A percentile compares a stretch with the other conserved stretches of the same genome.
Conservation (phyloP, 225 moss, liverwort and hornwort genomes). For the Ulota crispa region DNA sequence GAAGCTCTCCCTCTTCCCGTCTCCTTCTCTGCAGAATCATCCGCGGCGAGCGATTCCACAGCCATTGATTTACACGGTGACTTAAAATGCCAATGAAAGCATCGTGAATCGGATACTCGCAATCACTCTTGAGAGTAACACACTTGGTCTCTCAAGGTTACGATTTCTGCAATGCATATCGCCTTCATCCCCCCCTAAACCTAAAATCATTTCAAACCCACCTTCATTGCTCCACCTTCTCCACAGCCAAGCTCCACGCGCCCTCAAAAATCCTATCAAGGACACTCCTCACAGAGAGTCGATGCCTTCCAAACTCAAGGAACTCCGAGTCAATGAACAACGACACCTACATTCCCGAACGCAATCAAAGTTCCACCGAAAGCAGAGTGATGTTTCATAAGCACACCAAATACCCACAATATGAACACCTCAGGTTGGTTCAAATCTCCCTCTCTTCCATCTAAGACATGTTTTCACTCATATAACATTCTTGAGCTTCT, state of each 20-base stretch:
- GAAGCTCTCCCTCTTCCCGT: conserved; percentile 14
- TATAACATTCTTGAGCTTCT: neutral
- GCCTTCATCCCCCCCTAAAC: neutral
- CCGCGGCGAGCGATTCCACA: conserved; percentile 31
- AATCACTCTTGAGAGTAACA: conserved; percentile 21
- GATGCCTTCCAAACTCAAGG: neutral
- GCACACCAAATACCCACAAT: neutral
- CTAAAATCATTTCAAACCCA: neutral
- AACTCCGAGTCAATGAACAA: neutral
- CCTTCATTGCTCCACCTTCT: neutral
- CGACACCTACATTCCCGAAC: neutral
- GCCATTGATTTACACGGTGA: conserved; percentile 28
- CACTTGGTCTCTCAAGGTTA: neutral
- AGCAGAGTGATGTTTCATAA: neutral
- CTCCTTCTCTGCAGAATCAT: conserved; percentile 32
- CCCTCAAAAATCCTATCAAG: neutral
- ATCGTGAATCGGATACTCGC: conserved; percentile 9
- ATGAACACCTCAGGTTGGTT: neutral
- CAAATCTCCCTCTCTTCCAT: conserved; percentile 3
- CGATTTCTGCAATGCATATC: neutral
- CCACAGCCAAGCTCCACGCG: neutral
- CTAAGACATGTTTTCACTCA: neutral
- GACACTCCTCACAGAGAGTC: neutral
- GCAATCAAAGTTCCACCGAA: conserved; percentile 1
- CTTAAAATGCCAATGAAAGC: conserved; percentile 4